Percentiles rank a stretch among this genome's conserved stretches.
Conservation (phyloP, 2,329 filamentous ascomycete species). For the Paecilomyces variotii region DNA sequence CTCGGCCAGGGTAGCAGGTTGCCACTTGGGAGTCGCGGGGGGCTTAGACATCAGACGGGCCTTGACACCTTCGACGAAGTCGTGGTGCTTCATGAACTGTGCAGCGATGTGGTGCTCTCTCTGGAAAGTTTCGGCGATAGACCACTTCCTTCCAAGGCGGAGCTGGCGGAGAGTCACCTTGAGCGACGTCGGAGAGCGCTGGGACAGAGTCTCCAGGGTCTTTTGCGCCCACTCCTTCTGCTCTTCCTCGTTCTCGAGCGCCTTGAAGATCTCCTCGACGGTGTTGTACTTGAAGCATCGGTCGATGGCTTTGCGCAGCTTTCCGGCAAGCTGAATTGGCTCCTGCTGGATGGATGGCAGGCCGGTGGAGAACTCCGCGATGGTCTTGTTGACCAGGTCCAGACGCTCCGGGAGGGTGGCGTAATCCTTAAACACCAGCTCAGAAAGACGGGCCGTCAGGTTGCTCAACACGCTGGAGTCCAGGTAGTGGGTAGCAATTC, state of each 20-base stretch:
- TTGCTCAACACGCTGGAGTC: constrained; percentile 78
- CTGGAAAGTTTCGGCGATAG: constrained; percentile 75
- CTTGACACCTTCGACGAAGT: constrained; percentile 88
- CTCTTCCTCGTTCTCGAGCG: constrained; percentile 50
- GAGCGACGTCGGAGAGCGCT: constrained; percentile 78
- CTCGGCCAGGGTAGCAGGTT: constrained; percentile 63
- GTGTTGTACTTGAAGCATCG: constrained; percentile 64
- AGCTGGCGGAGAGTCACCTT: constrained; percentile 80
- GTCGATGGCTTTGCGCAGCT: constrained; percentile 74
- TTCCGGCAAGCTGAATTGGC: constrained; percentile 58
- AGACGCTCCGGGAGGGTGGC: constrained; percentile 56
- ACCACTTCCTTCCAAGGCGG: constrained; percentile 66
- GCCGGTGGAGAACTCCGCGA: constrained; percentile 85
- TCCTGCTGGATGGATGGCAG: constrained; percentile 57
- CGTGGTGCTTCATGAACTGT: constrained; percentile 82
- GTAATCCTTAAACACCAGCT: constrained; percentile 80
- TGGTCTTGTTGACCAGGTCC: constrained; percentile 70
- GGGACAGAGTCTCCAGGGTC: constrained; percentile 65
- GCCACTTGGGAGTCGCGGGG: constrained; percentile 61
- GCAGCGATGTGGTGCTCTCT: constrained; percentile 77
- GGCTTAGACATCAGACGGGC: constrained; percentile 68
- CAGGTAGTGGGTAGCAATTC: constrained; percentile 91
- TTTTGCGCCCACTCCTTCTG: constrained; percentile 68
- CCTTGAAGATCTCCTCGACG: constrained; percentile 61
- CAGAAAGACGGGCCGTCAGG: constrained; percentile 76